Conservation (phyloP, 2,329 filamentous ascomycete species). For the Pestalotiopsis sp. region DNA sequence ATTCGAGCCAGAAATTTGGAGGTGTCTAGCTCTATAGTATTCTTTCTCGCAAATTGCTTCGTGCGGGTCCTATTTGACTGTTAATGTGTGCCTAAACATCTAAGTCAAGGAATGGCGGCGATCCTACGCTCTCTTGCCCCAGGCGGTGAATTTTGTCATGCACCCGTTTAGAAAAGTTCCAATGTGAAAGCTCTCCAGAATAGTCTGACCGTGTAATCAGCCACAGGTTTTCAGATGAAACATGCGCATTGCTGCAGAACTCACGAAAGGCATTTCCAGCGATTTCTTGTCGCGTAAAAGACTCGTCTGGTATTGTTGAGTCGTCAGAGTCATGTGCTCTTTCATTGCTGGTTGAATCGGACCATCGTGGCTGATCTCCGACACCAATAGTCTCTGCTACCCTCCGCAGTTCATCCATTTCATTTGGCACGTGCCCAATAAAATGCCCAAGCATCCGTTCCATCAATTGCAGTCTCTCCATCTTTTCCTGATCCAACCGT, state of each 20-base stretch:
- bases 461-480: neutral
- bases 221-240: no score
- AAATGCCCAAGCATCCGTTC: neutral
- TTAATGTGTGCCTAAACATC: neutral
- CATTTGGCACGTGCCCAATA: neutral
- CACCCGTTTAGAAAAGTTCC: neutral
- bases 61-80: neutral
- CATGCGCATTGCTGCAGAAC: neutral
- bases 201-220: neutral
- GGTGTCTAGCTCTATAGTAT: neutral
- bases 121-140: neutral
- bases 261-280: neutral
- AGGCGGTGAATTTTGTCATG: neutral
- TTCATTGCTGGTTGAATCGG: neutral
- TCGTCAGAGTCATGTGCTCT: neutral
- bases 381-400: neutral
- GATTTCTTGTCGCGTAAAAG: neutral
- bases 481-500: neutral
- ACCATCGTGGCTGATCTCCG: neutral
- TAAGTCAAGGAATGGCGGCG: neutral
- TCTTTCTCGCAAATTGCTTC: neutral
- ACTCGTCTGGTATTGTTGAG: neutral
- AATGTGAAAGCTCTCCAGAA: slow-evolving; percentile 3
- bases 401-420: neutral
- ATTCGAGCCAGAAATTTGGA: neutral